These are phyloP conservation scores for Fusarium lyarnte DNA, from an alignment of 2,329 filamentous ascomycete species.

Conservation along the genomic window DNA sequence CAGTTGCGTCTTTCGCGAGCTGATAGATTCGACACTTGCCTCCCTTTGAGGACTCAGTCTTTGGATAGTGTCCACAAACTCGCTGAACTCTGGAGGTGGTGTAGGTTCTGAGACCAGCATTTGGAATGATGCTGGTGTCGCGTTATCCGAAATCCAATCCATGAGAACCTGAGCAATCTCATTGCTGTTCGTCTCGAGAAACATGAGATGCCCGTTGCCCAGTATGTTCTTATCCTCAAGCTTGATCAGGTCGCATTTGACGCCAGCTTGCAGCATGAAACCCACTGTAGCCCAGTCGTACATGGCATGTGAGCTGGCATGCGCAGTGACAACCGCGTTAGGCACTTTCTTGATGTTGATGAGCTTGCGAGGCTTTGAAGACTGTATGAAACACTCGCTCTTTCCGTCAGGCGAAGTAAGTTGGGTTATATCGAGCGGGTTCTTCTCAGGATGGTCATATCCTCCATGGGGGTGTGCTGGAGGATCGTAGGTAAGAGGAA, in stretches of 20 bases:
- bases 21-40: neutral
- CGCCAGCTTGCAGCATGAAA: conserved; percentile 63
- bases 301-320: conserved; percentile 62
- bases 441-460: neutral
- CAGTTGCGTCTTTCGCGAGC: neutral
- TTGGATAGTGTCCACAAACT: neutral
- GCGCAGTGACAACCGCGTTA: conserved; percentile 60
- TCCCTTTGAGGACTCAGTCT: neutral
- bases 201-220: conserved; percentile 67
- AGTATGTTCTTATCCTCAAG: conserved; percentile 55
- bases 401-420: conserved; percentile 11
- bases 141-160: conserved; percentile 48
- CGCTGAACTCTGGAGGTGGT: neutral
- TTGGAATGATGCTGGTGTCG: neutral
- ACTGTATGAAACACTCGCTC: conserved; percentile 39
- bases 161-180: conserved; percentile 52
- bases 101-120: neutral
- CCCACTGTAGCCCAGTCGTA: conserved; percentile 65
- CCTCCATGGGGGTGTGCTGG: conserved; percentile 35
- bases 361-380: conserved; percentile 50
- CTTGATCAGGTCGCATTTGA: conserved; percentile 54
- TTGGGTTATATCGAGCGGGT: conserved; percentile 28
- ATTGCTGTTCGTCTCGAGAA: conserved; percentile 62
- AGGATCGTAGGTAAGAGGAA: conserved; percentile 55
- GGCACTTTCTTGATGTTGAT: conserved; percentile 58